Evolutionary conservation across 139 green algal genomes (phyloP).

Genomic region (Penium margaritaceum): DNA sequence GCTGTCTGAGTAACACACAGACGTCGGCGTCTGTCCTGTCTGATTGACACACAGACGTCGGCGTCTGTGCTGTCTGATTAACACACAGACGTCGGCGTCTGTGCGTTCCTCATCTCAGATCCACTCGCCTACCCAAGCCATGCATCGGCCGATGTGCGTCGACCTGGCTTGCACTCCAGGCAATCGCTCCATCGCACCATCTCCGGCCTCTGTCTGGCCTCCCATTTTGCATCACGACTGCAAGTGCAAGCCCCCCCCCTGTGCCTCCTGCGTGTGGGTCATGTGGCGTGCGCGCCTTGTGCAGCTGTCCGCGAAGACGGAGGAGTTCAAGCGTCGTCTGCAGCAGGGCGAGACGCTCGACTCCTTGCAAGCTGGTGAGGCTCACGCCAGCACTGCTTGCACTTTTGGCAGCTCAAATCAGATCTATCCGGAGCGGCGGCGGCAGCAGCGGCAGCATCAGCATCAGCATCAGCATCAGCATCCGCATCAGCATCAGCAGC

Average conservation of each 20-base stretch:
- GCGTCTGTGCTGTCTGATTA: no score
- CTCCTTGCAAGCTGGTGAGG: constrained; percentile 27
- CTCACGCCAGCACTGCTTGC: not conserved
- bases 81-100: no score
- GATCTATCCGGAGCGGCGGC: not conserved
- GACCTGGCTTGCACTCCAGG: not conserved
- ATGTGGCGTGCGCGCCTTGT: not conserved
- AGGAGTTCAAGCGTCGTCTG: constrained; percentile 50
- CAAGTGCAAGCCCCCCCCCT: not conserved
- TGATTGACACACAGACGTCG: no score
- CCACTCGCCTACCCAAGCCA: no score
- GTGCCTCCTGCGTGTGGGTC: not conserved
- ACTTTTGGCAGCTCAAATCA: no score
- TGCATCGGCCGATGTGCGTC: no score
- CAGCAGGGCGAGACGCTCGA: constrained; percentile 47
- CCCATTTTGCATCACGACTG: not conserved
- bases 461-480: not conserved
- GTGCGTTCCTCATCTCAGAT: no score
- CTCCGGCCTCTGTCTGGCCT: not conserved
- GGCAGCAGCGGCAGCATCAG: not conserved
- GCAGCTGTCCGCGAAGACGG: constrained; percentile 49
- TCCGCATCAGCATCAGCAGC: no score
- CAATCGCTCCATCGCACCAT: not conserved
- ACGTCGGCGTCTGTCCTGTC: no score
- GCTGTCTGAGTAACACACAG: no score